Conservation (phyloP, 179 eudicot genomes). For the Amaranthus tricolor region DNA sequence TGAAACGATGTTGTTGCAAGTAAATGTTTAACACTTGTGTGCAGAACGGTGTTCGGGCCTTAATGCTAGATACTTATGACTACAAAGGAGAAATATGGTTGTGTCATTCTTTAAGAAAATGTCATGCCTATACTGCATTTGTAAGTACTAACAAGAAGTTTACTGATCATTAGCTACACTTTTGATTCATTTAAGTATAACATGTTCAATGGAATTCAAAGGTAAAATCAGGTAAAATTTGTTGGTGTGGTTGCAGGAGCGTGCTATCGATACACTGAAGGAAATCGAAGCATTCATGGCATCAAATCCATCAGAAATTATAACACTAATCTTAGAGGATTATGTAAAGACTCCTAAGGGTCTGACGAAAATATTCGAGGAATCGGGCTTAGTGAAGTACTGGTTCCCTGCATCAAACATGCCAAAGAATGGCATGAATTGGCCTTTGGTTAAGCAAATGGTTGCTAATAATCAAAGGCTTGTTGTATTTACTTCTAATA, state of each 20-base stretch:
- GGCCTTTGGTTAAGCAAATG: constrained; percentile 88
- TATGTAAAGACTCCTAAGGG: constrained; percentile 65
- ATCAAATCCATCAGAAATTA: constrained; percentile 66
- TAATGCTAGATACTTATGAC: constrained; percentile 86
- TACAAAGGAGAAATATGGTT: constrained; percentile 70
- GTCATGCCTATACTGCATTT: constrained; percentile 63
- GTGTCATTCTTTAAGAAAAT: constrained; percentile 84
- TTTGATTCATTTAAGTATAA: neutral
- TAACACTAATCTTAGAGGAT: constrained; percentile 80
- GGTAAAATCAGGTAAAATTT: neutral
- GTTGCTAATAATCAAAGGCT: constrained; percentile 70
- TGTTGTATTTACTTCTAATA: constrained; percentile 64
- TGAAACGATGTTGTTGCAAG: neutral
- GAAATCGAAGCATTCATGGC: constrained; percentile 67
- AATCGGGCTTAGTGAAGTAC: constrained; percentile 67
- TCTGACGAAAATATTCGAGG: constrained; percentile 54
- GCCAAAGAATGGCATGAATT: constrained; percentile 66
- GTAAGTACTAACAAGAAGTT: constrained; percentile 35
- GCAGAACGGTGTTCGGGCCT: constrained; percentile 78
- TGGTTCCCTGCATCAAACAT: constrained; percentile 71
- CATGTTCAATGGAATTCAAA: neutral
- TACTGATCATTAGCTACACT: neutral
- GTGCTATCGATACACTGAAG: constrained; percentile 56
- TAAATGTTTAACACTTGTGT: neutral
- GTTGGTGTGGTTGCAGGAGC: constrained; percentile 30